A percentile compares a stretch with the other conserved stretches of the same genome.
These are phyloP conservation scores for Cyberlindnera samutprakarnensis DNA, from an alignment of 805 yeast species.

Conservation along the genomic window DNA sequence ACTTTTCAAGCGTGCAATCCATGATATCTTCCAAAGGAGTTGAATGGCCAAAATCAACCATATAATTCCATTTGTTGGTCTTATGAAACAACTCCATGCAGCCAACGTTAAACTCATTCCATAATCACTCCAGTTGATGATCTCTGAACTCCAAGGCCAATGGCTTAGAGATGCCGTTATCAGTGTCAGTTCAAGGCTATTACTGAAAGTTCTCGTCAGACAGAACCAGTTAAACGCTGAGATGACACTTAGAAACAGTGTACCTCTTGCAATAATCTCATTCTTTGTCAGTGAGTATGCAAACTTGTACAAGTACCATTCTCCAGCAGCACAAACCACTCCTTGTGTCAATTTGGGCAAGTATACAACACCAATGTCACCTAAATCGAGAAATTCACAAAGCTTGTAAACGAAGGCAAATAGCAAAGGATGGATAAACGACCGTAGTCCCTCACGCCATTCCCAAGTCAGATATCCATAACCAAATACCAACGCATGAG, in stretches of 20 bases:
- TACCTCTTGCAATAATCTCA: conserved; percentile 29
- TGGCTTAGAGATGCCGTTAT: conserved; percentile 57
- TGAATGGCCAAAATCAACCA: conserved; percentile 60
- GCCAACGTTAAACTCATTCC: conserved; percentile 43
- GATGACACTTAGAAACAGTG: conserved; percentile 43
- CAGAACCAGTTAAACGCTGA: conserved; percentile 81
- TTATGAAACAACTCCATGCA: conserved; percentile 53
- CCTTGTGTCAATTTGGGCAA: conserved; percentile 70
- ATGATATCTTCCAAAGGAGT: conserved; percentile 8
- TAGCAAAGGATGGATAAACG: conserved; percentile 72
- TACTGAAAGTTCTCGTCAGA: conserved; percentile 78
- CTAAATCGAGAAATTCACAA: conserved; percentile 25
- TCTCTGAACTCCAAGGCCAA: conserved; percentile 56
- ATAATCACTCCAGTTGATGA: conserved; percentile 18
- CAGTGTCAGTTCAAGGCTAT: conserved; percentile 68
- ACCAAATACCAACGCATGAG: conserved; percentile 66
- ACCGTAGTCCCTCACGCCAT: conserved; percentile 71
- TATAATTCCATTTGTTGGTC: conserved; percentile 78
- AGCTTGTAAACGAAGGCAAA: conserved; percentile 42
- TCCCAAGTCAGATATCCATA: conserved; percentile 93
- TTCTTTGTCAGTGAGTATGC: conserved; percentile 29
- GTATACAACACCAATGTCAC: conserved; percentile 32
- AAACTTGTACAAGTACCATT: conserved; percentile 47
- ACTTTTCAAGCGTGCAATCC: conserved; percentile 5
- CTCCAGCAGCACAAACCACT: conserved; percentile 63